Evolutionary conservation across 169 alveolate genomes (phyloP), one percentile per base, ranked within the genome.

Genomic region (Theileria annulata): DNA sequence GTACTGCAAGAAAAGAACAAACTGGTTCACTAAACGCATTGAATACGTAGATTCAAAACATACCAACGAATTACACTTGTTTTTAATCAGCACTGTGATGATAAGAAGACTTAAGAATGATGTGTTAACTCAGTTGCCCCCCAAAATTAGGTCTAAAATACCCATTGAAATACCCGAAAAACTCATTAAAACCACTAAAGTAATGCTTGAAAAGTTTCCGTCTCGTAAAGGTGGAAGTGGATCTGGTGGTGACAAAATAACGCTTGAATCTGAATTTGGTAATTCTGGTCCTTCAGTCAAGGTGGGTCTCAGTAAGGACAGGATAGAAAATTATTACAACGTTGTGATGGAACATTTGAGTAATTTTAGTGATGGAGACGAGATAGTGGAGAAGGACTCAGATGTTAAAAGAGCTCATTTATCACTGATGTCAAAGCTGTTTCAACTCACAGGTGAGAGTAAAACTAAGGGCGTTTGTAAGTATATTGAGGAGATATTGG

Each of bases 91-190:
- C 19, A 91, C 95, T 15, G 92, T 96, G 31, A 96, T 97, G 99
- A 96, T 97, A 9, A 87, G 99, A 71, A 86, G 99, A 48, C 95
- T 96, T 56, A 97, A 97, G 93, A 91, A 94, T 66, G 96, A 97
- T 74, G 99, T 97, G 56, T 91, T 95, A 62, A 82, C 87, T 54
- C 98, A 97, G 80, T 90, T 96, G 19, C 99, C 99, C 13, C 95
- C 93, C n/a, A 97, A 97, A 78, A 86, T 87, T 42, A 86, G 99
- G 70, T 92, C 97, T 68, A 95, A 93, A 83, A 90, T 96, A 10
- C 98, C 97, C 81, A 83, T 93, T 33, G 92, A 94, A 74, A 86
- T 93, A 28, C 91, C 92, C 35, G 51, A 66, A 48, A 79, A 67
- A 49, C 28, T 85, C 21, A n/a, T 73, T 1, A 31, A 62, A 17